Evolutionary conservation across 495 filamentous ascomycete genomes (phyloP), one percentile per base, ranked within the genome.

Genomic region (Penicillium egyptiacum): DNA sequence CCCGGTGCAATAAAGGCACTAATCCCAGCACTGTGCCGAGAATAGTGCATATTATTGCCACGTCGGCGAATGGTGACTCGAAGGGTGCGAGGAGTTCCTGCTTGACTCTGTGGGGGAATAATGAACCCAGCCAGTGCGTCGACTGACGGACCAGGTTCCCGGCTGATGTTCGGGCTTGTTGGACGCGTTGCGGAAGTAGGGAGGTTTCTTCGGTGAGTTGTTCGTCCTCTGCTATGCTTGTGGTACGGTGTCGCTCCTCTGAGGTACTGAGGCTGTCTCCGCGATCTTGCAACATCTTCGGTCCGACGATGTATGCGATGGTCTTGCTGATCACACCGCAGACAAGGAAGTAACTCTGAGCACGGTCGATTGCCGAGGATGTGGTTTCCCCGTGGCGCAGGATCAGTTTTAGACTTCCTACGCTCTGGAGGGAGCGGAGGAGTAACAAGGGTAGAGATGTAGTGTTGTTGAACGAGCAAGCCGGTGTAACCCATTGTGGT

Each of bases 21-120:
- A 92, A 75, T 1, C 88, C 87, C 33, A 91, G 71, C 20, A 86
- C 56, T 4, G 75, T 78, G 16, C 87, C 88, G 19, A 86, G 58
- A 4, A 83, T 55, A 0, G 86, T 84, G 5, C 88, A 88, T n/a
- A 88, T 66, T 17, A 91, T 66, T 0, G 87, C 83, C 4, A 86
- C 80, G 60, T 89, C 90, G 43, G 86, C 63, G 56, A 89, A 85
- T 12, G 64, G 66, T 0, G 57, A 62, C 16, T 64, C 64, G 23
- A 67, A 62, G 0, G 59, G 46, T 10, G 57, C 51, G 44, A 59
- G 46, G 20, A 63, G 54, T 10, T 52, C 37, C 37, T 62, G 55
- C 31, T 59, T 50, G 19, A 64, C 37, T 10, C 37, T 35, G n/a
- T 51, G 19, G 5, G 63, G 51, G 46, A 64, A 55, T 39, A 60